Evolutionary conservation across 441 rosid species (phyloP), one percentile per base, ranked within the genome.

Genomic region (Pelargonium australe): DNA sequence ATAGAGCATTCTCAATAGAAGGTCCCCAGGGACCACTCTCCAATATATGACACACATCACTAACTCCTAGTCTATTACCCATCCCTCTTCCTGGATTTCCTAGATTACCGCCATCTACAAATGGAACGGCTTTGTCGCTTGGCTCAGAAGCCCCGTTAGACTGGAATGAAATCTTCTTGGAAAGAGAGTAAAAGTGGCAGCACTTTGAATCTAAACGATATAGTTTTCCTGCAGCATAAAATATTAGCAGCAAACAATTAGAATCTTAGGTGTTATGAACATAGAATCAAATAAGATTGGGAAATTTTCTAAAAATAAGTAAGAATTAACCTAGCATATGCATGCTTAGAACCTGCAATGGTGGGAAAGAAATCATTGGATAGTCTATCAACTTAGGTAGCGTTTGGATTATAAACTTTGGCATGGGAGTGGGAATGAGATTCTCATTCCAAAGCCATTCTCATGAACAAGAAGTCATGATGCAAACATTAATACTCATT

Each of bases 21-120:
- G 92, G 85, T 53, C 96, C 97, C 97, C 97, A 89, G 6, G 84
- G 76, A 79, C 81, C 82, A 69, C 79, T 80, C 72, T 82, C 86
- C 83, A 95, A 71, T 55, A 90, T 74, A 55, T 75, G 78, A 69
- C 88, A 83, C 37, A 81, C 87, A 44, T 82, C 85, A 61, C 86
- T 83, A 19, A 90, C 66, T 58, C 75, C 69, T 68, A 67, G 79
- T 70, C 86, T 76, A 11, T 14, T 64, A 45, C 77, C 74, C 16
- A 79, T 89, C 55, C 67, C 53, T 25, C 66, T 73, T 65, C 74
- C 81, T 17, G 77, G 71, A 58, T 74, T 77, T 68, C 80, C 82
- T 64, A 66, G 76, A 74, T 70, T 64, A 61, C 68, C 79, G 65
- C 73, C 75, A 45, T 65, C 67, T 55, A 14, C 45, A 40, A 75